These are phyloP conservation scores for Phytophthora niederhauseri DNA, from an alignment of 352 stramenopile genomes.

Conservation along the genomic window DNA sequence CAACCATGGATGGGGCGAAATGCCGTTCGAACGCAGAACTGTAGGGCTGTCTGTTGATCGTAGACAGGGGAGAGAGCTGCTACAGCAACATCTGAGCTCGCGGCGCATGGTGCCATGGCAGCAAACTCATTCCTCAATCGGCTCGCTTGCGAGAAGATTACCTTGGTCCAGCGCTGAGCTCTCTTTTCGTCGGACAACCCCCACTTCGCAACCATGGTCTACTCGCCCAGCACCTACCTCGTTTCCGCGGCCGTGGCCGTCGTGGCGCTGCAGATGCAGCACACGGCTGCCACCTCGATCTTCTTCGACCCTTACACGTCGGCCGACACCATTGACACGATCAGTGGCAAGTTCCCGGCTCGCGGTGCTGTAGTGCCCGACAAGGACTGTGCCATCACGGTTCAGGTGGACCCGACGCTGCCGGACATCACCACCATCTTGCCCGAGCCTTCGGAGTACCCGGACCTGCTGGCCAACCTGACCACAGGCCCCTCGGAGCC, in stretches of 20 bases:
- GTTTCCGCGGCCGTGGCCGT: conserved; percentile 3
- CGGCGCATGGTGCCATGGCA: not conserved
- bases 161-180: not conserved
- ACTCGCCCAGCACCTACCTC: conserved; percentile 6
- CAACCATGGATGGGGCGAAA: not conserved
- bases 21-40: not conserved
- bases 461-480: conserved; percentile 25
- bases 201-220: conserved; percentile 3
- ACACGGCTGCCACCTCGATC: conserved; percentile 2
- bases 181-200: not conserved
- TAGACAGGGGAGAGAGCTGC: not conserved
- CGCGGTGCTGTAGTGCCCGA: not conserved
- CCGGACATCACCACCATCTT: conserved; percentile 10
- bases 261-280: conserved; percentile 7
- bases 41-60: not conserved
- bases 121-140: not conserved
- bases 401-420: conserved; percentile 4
- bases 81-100: conserved; percentile 1
- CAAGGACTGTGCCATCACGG: conserved; percentile 5
- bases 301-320: conserved; percentile 7
- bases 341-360: conserved; percentile 4
- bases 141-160: conserved; percentile 4
- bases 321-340: not conserved
- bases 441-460: conserved; percentile 5
- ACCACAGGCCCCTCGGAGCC: conserved; percentile 19